Evolutionary conservation across 768 basidiomycete species (phyloP).

Genomic region (Trichaptum fuscoviolaceum): DNA sequence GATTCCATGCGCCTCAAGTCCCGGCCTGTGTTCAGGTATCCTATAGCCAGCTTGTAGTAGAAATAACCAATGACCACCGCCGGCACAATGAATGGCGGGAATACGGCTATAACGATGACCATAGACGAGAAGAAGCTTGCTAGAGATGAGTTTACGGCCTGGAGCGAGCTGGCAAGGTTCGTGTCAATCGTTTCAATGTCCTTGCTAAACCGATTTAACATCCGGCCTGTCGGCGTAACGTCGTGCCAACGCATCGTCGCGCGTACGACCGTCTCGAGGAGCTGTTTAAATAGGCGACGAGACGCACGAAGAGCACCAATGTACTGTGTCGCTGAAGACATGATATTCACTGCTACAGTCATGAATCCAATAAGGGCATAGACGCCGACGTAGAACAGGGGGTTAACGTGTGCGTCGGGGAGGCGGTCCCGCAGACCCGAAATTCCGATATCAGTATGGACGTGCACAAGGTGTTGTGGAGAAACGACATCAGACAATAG

Average conservation of each 20-base stretch:
- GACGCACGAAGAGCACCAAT: conserved; percentile 50
- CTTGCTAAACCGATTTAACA: conserved; percentile 84
- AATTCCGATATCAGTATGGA: not conserved
- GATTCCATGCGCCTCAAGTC: conserved; percentile 90
- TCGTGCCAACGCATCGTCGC: conserved; percentile 87
- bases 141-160: conserved; percentile 72
- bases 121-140: conserved; percentile 76
- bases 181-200: conserved; percentile 87
- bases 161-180: conserved; percentile 60
- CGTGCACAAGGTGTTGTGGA: not conserved
- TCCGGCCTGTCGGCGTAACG: conserved; percentile 73
- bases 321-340: conserved; percentile 49
- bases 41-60: conserved; percentile 65
- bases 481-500: not conserved
- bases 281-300: conserved; percentile 35
- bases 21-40: conserved; percentile 74
- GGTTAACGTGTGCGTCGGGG: conserved; percentile 46
- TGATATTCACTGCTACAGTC: conserved; percentile 41
- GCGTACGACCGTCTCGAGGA: conserved; percentile 66
- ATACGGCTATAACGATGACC: conserved; percentile 64
- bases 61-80: conserved; percentile 66
- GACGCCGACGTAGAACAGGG: conserved; percentile 66
- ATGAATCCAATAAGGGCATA: conserved; percentile 57
- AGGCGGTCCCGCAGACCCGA: conserved; percentile 4
- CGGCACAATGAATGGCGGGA: conserved; percentile 80